Conservation (phyloP, 345 rosid genomes). For the Balakata baccata region DNA sequence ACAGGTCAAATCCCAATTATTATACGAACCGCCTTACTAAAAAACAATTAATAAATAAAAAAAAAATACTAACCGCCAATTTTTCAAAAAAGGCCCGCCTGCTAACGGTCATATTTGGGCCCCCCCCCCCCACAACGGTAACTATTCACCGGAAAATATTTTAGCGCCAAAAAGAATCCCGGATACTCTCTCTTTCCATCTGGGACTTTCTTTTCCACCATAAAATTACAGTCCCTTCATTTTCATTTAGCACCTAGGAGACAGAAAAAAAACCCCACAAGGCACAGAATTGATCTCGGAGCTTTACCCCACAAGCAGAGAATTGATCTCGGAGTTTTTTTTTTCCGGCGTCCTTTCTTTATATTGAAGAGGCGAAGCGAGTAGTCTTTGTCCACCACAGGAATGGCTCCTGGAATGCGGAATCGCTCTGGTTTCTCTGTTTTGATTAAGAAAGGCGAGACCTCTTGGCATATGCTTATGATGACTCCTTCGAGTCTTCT, state of each 20-base stretch:
- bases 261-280: constrained; percentile 51
- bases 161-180: constrained; percentile 16
- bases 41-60: too few relatives aligned
- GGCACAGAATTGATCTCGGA: too few relatives aligned
- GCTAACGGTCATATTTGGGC: too few relatives aligned
- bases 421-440: constrained; percentile 85
- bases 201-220: constrained; percentile 33
- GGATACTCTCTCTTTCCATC: constrained; percentile 4
- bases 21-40: too few relatives aligned
- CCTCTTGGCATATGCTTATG: constrained; percentile 80
- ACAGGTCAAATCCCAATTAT: too few relatives aligned
- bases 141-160: constrained; percentile 15
- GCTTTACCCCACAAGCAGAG: constrained; percentile 22
- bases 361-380: constrained; percentile 56
- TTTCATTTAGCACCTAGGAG: constrained; percentile 35
- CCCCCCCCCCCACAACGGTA: constrained; percentile 19
- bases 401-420: constrained; percentile 93
- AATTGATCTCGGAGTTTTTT: constrained; percentile 32
- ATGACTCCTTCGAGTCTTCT: constrained; percentile 64
- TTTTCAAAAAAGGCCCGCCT: too few relatives aligned
- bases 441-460: constrained; percentile 81
- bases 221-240: constrained; percentile 10
- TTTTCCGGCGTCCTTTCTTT: constrained; percentile 42
- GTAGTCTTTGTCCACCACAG: constrained; percentile 95
- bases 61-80: too few relatives aligned